Conservation (phyloP, 352 stramenopile genomes). For the Phytophthora ramorum region DNA sequence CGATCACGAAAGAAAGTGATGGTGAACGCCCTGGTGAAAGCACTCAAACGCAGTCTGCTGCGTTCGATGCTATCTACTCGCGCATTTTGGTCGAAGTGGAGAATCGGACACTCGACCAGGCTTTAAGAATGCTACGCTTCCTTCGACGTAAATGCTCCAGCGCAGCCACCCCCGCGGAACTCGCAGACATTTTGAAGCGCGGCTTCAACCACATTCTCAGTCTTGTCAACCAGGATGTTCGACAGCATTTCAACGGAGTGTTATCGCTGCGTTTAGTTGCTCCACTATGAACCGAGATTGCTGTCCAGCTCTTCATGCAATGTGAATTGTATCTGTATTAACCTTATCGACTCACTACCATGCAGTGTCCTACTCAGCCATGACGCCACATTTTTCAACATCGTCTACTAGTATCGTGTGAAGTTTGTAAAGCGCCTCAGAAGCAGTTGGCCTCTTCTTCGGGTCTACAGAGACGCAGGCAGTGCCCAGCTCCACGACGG, state of each 20-base stretch:
- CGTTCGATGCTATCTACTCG: slow-evolving; percentile 81
- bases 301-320: not conserved
- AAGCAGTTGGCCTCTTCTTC: slow-evolving; percentile 36
- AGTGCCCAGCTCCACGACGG: slow-evolving; percentile 36
- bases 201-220: slow-evolving; percentile 73
- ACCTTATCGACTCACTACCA: slow-evolving; percentile 5
- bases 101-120: slow-evolving; percentile 55
- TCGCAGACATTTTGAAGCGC: slow-evolving; percentile 20
- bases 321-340: not conserved
- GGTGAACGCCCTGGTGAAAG: not conserved
- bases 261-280: slow-evolving; percentile 49
- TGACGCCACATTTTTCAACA: slow-evolving; percentile 7
- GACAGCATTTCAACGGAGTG: slow-evolving; percentile 50
- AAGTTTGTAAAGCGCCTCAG: slow-evolving; percentile 48
- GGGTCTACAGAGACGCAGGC: slow-evolving; percentile 51
- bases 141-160: slow-evolving; percentile 66
- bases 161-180: not conserved
- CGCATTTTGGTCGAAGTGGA: slow-evolving; percentile 80
- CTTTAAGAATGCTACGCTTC: slow-evolving; percentile 75
- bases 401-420: slow-evolving; percentile 37
- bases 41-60: slow-evolving; percentile 19
- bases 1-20: slow-evolving; percentile 1
- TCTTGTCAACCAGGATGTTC: slow-evolving; percentile 68
- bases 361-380: slow-evolving; percentile 1
- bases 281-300: slow-evolving; percentile 29